Conservation (phyloP, 2,329 filamentous ascomycete species). For the Sporothrix phasma region DNA sequence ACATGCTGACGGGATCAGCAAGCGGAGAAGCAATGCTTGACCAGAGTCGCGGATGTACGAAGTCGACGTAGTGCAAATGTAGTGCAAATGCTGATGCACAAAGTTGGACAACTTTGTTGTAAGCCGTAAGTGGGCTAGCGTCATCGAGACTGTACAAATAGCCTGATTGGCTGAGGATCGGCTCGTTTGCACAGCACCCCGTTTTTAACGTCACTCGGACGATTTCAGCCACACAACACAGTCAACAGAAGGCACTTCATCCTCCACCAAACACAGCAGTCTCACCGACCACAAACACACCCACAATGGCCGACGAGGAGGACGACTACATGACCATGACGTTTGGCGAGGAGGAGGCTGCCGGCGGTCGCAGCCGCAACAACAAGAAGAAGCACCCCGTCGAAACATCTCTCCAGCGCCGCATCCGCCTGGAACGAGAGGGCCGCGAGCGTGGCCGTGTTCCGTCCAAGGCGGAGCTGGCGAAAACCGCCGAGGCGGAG, state of each 20-base stretch:
- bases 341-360: constrained; percentile 56
- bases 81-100: not conserved
- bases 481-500: constrained; percentile 59
- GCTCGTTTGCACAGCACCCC: not conserved
- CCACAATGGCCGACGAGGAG: constrained; percentile 45
- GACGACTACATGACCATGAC: constrained; percentile 98
- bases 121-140: not conserved
- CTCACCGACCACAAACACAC: not conserved
- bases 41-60: no score
- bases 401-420: constrained; percentile 46
- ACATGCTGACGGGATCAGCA: not conserved
- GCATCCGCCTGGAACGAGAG: constrained; percentile 46
- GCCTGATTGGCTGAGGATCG: not conserved
- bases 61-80: no score
- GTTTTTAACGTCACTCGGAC: not conserved
- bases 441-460: constrained; percentile 56
- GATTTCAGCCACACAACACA: not conserved
- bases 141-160: not conserved
- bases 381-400: constrained; percentile 9
- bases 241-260: no score
- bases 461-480: constrained; percentile 75
- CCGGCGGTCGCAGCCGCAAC: constrained; percentile 9
- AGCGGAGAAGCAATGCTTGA: not conserved
- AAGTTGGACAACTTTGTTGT: no score
- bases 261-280: no score